These are phyloP conservation scores for Phialemoniopsis sp. DNA, from an alignment of 2,329 filamentous ascomycete genomes.

Conservation along the genomic window DNA sequence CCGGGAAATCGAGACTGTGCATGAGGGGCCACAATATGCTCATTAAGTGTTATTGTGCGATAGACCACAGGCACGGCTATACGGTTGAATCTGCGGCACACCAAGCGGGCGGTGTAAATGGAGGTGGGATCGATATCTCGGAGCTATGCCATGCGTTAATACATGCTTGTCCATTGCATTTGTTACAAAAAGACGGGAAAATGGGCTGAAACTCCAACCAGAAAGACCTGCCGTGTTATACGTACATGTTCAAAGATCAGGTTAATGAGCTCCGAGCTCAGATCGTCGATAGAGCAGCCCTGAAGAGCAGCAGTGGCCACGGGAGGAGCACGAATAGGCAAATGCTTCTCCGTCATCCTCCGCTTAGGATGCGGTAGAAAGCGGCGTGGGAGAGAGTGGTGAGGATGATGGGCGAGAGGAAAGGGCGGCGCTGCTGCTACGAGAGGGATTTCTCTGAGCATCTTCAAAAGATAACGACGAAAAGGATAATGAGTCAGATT, in stretches of 20 bases:
- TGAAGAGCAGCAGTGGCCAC: slow-evolving; percentile 3
- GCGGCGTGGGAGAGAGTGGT: not conserved
- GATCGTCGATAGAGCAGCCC: slow-evolving; percentile 23
- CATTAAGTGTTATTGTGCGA: slow-evolving; percentile 29
- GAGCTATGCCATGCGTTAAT: no score
- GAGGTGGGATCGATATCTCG: slow-evolving; percentile 27
- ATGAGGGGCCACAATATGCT: slow-evolving; percentile 26
- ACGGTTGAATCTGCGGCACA: slow-evolving; percentile 32
- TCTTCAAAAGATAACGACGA: no score
- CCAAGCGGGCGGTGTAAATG: slow-evolving; percentile 25
- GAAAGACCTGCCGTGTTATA: no score
- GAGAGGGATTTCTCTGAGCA: no score
- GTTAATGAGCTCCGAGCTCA: slow-evolving; percentile 38
- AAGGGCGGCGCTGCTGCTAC: no score
- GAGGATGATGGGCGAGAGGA: not conserved
- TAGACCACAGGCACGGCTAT: slow-evolving; percentile 39
- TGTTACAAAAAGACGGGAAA: no score
- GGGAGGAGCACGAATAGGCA: not conserved
- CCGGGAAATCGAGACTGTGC: slow-evolving; percentile 24
- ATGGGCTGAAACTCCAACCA: no score
- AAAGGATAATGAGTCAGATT: no score
- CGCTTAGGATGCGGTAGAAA: no score
- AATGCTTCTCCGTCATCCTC: not conserved
- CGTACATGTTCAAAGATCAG: slow-evolving; percentile 36
- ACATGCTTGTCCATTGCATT: no score